Percentiles rank a stretch among this genome's conserved stretches.
phyloP scores from a whole-genome alignment of 148 eudicot species.

The Amaranthus cruentus region DNA sequence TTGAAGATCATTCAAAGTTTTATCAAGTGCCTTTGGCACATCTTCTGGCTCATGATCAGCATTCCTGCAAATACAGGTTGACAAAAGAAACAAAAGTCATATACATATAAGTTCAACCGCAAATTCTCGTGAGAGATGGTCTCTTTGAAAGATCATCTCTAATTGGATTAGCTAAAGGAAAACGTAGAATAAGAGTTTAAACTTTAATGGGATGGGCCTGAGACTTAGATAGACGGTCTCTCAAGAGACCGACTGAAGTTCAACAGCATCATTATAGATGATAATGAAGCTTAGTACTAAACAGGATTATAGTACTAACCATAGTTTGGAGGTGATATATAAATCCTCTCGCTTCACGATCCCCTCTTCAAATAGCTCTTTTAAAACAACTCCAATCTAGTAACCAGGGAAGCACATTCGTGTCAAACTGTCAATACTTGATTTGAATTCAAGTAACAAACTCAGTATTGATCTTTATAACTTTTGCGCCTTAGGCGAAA shows the following conservation, averaged over 20 bases:
- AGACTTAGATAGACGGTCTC: no score
- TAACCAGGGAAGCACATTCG: neutral
- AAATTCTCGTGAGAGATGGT: neutral
- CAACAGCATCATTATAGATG: neutral
- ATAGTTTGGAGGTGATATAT: slow-evolving; percentile 57
- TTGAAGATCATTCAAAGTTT: slow-evolving; percentile 41
- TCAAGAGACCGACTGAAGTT: neutral
- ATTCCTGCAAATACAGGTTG: slow-evolving; percentile 26
- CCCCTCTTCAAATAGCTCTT: slow-evolving; percentile 45
- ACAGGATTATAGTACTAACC: slow-evolving; percentile 25
- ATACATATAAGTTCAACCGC: neutral
- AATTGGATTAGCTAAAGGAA: neutral
- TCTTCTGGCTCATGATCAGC: slow-evolving; percentile 53
- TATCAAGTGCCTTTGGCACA: slow-evolving; percentile 42
- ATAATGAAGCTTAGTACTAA: neutral
- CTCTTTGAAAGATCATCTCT: neutral
- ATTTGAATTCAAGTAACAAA: no score
- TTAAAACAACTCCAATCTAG: slow-evolving; percentile 48
- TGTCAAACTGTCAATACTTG: neutral
- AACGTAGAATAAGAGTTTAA: no score
- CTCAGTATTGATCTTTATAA: no score
- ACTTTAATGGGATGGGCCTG: no score
- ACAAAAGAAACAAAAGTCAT: no score
- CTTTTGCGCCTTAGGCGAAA: no score
- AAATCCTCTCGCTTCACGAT: slow-evolving; percentile 50